Percentiles rank a stretch among this genome's conserved stretches.
These are phyloP conservation scores for Bacidia rubella DNA, from an alignment of 495 filamentous ascomycete genomes.

Conservation along the genomic window DNA sequence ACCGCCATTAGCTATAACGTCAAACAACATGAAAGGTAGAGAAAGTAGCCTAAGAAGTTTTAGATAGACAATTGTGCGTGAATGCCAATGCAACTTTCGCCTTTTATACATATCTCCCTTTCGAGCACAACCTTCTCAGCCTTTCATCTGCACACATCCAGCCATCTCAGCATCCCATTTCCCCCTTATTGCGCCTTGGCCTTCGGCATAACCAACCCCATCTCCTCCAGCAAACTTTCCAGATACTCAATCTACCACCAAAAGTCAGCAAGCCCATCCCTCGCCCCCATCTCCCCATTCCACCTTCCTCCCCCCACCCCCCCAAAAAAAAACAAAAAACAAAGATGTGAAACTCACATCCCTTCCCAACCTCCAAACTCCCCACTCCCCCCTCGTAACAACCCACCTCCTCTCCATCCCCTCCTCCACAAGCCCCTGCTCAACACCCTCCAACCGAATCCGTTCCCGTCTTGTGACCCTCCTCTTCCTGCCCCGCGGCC, in stretches of 20 bases:
- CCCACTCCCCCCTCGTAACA: constrained; percentile 11
- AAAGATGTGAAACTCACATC: background rate
- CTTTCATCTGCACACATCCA: too few relatives aligned
- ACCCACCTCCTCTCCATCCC: constrained; percentile 15
- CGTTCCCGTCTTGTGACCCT: constrained; percentile 48
- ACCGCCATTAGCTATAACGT: too few relatives aligned
- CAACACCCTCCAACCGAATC: constrained; percentile 26
- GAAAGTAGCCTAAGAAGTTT: too few relatives aligned
- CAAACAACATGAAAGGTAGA: too few relatives aligned
- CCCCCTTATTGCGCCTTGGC: background rate
- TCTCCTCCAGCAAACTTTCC: background rate
- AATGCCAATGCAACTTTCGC: too few relatives aligned
- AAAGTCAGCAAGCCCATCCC: constrained; percentile 1
- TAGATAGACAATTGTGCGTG: too few relatives aligned
- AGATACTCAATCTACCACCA: background rate
- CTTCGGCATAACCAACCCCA: too few relatives aligned
- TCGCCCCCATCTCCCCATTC: background rate
- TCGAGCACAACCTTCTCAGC: too few relatives aligned
- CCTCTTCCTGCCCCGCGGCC: constrained; percentile 64
- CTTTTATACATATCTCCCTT: too few relatives aligned
- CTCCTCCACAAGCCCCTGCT: constrained; percentile 13
- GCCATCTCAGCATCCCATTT: background rate
- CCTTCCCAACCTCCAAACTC: background rate
- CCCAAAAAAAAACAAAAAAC: background rate
- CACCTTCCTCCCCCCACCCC: constrained; percentile 5